Percentiles rank a stretch among this genome's conserved stretches.
These are phyloP conservation scores for Hypholoma sublateritium DNA, from an alignment of 768 basidiomycete species.

Conservation along the genomic window DNA sequence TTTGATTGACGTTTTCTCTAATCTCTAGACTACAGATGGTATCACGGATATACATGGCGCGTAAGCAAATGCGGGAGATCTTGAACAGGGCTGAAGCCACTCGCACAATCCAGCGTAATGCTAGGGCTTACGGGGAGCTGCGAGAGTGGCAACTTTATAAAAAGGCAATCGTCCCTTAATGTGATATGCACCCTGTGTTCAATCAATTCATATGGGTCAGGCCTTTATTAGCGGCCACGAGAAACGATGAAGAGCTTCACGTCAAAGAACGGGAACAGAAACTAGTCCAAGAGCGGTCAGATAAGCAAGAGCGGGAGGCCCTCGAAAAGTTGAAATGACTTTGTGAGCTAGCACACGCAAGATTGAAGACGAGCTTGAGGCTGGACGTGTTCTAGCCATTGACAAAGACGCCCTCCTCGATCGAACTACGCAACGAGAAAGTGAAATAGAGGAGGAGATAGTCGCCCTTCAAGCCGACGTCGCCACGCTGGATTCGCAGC, in stretches of 20 bases:
- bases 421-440: constrained; percentile 82
- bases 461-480: constrained; percentile 77
- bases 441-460: constrained; percentile 84
- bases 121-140: constrained; percentile 85
- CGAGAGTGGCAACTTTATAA: constrained; percentile 96
- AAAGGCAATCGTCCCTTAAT: constrained; percentile 53
- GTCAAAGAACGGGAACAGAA: constrained; percentile 84
- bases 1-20: constrained; percentile 89
- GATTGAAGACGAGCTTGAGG: constrained; percentile 79
- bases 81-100: constrained; percentile 90
- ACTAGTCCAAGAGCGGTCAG: constrained; percentile 79
- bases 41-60: constrained; percentile 81
- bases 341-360: constrained; percentile 82
- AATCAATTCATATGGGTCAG: constrained; percentile 58
- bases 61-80: constrained; percentile 92
- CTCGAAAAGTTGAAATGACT: constrained; percentile 81
- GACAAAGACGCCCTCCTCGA: constrained; percentile 86
- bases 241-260: constrained; percentile 89
- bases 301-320: constrained; percentile 76
- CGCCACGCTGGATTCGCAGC: constrained; percentile 81
- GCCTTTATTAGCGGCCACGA: constrained; percentile 88
- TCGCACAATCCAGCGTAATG: constrained; percentile 92
- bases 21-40: constrained; percentile 84
- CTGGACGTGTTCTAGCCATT: constrained; percentile 72
- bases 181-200: constrained; percentile 1